Evolutionary conservation across 345 rosid genomes (phyloP).

Genomic region (Odontarrhena argentea): DNA sequence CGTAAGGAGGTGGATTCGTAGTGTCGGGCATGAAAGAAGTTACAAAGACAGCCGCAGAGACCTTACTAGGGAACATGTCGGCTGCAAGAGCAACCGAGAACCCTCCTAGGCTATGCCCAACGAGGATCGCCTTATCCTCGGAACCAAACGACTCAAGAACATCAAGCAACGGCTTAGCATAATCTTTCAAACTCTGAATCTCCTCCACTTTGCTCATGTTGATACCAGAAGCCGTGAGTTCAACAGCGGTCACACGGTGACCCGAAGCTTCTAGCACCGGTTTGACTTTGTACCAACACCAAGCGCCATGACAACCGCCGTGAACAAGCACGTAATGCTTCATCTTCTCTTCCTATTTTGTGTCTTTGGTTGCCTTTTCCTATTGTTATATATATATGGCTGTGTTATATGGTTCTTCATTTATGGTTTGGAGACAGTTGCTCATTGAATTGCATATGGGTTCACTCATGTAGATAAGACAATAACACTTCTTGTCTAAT

Average conservation of each 20-base stretch:
- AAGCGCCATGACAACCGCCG: slow-evolving; percentile 54
- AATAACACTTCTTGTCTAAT: too few species aligned
- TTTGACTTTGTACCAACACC: slow-evolving; percentile 74
- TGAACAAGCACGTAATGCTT: slow-evolving; percentile 53
- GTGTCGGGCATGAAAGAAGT: slow-evolving; percentile 42
- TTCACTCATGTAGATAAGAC: too few species aligned
- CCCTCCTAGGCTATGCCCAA: slow-evolving; percentile 73
- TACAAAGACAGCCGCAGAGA: slow-evolving; percentile 38
- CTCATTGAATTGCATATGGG: too few species aligned
- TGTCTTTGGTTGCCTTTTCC: too few species aligned
- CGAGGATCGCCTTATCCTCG: slow-evolving; percentile 51
- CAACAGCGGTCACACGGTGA: slow-evolving; percentile 52
- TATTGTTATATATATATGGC: too few species aligned
- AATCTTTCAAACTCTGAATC: slow-evolving; percentile 44
- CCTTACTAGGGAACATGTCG: slow-evolving; percentile 43
- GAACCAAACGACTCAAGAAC: slow-evolving; percentile 46
- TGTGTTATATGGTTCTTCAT: too few species aligned
- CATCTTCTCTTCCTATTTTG: neutral
- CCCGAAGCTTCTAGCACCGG: slow-evolving; percentile 49
- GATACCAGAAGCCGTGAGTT: slow-evolving; percentile 60
- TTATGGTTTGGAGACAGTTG: too few species aligned
- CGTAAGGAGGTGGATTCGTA: slow-evolving; percentile 33
- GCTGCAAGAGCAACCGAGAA: slow-evolving; percentile 47
- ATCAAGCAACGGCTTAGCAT: slow-evolving; percentile 52
- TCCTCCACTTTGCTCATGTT: slow-evolving; percentile 48